These are phyloP conservation scores for Phialocephala sp. DNA, from an alignment of 2,329 filamentous ascomycete species.

Conservation along the genomic window DNA sequence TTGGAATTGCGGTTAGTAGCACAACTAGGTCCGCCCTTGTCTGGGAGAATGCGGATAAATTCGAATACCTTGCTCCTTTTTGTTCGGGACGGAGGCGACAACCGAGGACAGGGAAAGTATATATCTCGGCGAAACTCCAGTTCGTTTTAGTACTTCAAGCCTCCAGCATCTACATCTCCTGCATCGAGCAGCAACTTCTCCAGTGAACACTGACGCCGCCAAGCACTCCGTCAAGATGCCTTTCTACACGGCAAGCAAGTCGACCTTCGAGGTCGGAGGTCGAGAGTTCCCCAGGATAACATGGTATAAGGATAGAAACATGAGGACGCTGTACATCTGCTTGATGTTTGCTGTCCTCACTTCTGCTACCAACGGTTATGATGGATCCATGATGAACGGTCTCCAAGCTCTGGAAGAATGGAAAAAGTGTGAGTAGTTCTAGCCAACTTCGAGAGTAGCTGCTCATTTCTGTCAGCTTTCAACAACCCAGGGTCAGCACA, in stretches of 20 bases:
- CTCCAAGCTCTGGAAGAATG: slow-evolving; percentile 52
- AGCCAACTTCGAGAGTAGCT: slow-evolving; percentile 38
- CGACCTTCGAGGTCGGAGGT: slow-evolving; percentile 41
- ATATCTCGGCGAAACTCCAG: slow-evolving; percentile 8
- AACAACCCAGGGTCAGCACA: slow-evolving; percentile 42
- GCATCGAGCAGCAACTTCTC: slow-evolving; percentile 2
- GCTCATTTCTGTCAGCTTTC: slow-evolving; percentile 41
- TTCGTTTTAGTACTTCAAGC: neutral
- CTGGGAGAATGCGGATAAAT: slow-evolving; percentile 19
- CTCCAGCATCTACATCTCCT: slow-evolving; percentile 13
- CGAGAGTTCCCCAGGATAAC: slow-evolving; percentile 46
- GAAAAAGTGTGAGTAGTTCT: slow-evolving; percentile 55
- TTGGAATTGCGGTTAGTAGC: neutral
- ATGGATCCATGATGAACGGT: slow-evolving; percentile 53
- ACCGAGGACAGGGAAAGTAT: slow-evolving; percentile 10
- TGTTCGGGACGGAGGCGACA: slow-evolving; percentile 4
- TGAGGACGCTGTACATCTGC: slow-evolving; percentile 61
- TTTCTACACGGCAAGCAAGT: slow-evolving; percentile 36
- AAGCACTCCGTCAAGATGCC: slow-evolving; percentile 23
- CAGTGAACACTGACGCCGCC: too few relatives aligned
- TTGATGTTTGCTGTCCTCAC: slow-evolving; percentile 43
- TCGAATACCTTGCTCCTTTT: neutral
- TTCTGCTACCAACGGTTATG: slow-evolving; percentile 56
- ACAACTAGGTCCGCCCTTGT: neutral
- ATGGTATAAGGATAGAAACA: slow-evolving; percentile 60